phyloP scores from a whole-genome alignment of 208 protist species.

The Naegleria gruberi region DNA sequence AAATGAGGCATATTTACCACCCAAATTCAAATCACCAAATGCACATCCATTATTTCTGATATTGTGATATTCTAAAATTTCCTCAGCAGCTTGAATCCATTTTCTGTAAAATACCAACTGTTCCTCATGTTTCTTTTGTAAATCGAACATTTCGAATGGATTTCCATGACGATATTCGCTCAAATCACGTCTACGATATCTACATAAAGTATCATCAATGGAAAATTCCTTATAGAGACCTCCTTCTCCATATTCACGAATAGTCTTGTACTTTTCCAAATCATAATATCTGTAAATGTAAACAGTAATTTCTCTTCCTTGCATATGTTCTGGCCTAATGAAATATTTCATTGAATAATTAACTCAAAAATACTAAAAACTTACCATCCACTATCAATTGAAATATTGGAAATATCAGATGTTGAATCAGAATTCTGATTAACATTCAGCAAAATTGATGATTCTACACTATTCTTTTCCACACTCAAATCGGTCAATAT shows the following conservation, averaged over 20 bases:
- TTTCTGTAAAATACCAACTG: not conserved
- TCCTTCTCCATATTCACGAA: not conserved
- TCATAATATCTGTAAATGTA: conserved; percentile 8
- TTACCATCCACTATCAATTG: not conserved
- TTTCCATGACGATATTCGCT: not conserved
- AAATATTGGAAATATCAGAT: not conserved
- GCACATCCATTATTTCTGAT: not conserved
- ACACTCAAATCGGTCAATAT: too few species aligned
- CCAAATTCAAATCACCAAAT: not conserved
- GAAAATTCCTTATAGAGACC: not conserved
- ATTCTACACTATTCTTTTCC: not conserved
- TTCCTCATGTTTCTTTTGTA: not conserved
- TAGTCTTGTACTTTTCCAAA: not conserved
- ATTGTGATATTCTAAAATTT: not conserved
- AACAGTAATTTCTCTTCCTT: not conserved
- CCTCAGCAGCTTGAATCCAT: not conserved
- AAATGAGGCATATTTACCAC: conserved; percentile 1
- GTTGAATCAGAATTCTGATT: not conserved
- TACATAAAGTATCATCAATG: not conserved
- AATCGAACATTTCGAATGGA: not conserved
- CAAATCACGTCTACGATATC: not conserved
- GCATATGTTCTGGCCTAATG: not conserved
- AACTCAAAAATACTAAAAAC: too few species aligned
- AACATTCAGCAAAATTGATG: not conserved
- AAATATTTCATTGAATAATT: not conserved